These are phyloP conservation scores for Orbilia javanica DNA, from an alignment of 2,329 filamentous ascomycete genomes.

Conservation along the genomic window DNA sequence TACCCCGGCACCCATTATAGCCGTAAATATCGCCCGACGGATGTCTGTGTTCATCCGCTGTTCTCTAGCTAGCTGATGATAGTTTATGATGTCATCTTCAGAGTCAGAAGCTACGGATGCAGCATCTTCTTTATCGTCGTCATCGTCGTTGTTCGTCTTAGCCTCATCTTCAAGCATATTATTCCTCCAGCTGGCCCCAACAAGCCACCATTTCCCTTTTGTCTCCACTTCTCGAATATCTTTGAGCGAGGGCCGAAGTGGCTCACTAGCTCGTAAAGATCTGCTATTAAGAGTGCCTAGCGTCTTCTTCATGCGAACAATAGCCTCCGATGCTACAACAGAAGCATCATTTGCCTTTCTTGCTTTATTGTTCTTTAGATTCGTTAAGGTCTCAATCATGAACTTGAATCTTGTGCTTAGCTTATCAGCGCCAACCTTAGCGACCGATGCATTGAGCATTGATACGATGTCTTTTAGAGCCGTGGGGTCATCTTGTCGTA, in stretches of 20 bases:
- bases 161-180: constrained; percentile 59
- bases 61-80: constrained; percentile 78
- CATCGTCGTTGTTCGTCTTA: not conserved
- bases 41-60: constrained; percentile 90
- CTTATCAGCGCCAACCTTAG: constrained; percentile 75
- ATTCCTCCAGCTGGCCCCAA: constrained; percentile 89
- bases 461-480: constrained; percentile 89
- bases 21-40: constrained; percentile 90
- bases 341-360: constrained; percentile 74
- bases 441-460: constrained; percentile 79
- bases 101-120: constrained; percentile 1
- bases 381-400: constrained; percentile 96
- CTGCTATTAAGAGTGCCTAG: constrained; percentile 80
- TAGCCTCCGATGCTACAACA: constrained; percentile 81
- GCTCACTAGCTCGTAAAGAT: constrained; percentile 79
- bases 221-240: constrained; percentile 88
- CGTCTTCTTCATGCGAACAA: constrained; percentile 87
- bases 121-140: not conserved
- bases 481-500: constrained; percentile 89
- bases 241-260: constrained; percentile 81
- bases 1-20: constrained; percentile 73
- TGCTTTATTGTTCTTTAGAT: constrained; percentile 94
- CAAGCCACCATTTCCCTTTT: constrained; percentile 97
- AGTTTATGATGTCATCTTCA: constrained; percentile 71
- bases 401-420: constrained; percentile 91